Evolutionary conservation across 2,329 filamentous ascomycete species (phyloP).

Genomic region (Clarireedia paspali): DNA sequence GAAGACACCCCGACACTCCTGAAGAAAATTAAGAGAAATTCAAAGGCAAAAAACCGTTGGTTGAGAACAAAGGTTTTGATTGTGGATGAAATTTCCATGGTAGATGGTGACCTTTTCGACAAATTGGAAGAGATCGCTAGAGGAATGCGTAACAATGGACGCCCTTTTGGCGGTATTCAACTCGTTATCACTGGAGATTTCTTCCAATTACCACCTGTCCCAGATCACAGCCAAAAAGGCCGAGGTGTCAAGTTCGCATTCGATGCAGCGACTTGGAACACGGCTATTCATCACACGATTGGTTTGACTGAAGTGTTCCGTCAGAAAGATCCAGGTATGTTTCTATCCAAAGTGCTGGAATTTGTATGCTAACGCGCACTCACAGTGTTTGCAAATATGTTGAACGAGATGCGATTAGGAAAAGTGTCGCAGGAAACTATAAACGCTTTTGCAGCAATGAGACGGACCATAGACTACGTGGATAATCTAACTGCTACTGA

Average conservation of each 20-base stretch:
- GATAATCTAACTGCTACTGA: conserved; percentile 80
- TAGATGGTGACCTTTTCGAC: conserved; percentile 93
- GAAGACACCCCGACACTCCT: conserved; percentile 73
- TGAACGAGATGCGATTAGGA: conserved; percentile 95
- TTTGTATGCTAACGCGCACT: conserved; percentile 22
- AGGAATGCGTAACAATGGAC: conserved; percentile 78
- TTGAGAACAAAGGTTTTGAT: conserved; percentile 78
- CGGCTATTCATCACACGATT: conserved; percentile 91
- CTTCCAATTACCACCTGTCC: conserved; percentile 92
- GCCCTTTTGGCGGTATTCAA: conserved; percentile 93
- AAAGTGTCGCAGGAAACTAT: conserved; percentile 71
- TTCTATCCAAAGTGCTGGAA: background rate
- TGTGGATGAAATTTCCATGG: conserved; percentile 97
- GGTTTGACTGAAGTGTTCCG: conserved; percentile 93
- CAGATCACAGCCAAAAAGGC: conserved; percentile 54
- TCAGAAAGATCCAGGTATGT: conserved; percentile 70
- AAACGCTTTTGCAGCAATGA: conserved; percentile 64
- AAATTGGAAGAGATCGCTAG: conserved; percentile 87
- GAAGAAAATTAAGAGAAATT: conserved; percentile 84
- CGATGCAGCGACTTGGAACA: conserved; percentile 84
- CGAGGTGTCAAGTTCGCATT: conserved; percentile 80
- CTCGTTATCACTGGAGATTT: conserved; percentile 95
- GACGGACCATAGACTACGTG: conserved; percentile 61
- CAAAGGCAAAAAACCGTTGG: conserved; percentile 85
- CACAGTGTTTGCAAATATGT: conserved; percentile 78